These are phyloP conservation scores for Coemansia sp. DNA, from an alignment of 192 early-diverging fungal genomes.

Conservation along the genomic window DNA sequence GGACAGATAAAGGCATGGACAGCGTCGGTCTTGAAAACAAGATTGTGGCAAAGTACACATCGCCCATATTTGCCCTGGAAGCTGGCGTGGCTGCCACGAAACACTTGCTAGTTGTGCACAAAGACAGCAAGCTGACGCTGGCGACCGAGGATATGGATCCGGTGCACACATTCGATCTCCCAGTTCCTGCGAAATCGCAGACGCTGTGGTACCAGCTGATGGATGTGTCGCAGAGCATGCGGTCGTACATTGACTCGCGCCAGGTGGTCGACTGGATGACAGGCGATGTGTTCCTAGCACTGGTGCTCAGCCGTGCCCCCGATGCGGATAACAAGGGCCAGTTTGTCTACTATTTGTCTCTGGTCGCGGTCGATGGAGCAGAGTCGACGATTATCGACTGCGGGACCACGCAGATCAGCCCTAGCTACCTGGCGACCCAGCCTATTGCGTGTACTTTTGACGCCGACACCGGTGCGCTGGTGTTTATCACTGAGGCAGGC, in stretches of 20 bases:
- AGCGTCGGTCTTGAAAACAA: conserved; percentile 47
- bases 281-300: conserved; percentile 26
- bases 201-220: conserved; percentile 45
- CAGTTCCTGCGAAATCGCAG: conserved; percentile 10
- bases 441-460: conserved; percentile 46
- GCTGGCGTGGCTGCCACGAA: conserved; percentile 25
- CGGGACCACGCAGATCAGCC: conserved; percentile 42
- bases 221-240: conserved; percentile 47
- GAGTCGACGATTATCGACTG: conserved; percentile 30
- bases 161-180: conserved; percentile 3
- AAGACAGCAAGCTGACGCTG: conserved; percentile 32
- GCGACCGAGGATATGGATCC: conserved; percentile 13
- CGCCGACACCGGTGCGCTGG: conserved; percentile 37
- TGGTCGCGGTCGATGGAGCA: conserved; percentile 26
- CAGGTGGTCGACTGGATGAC: conserved; percentile 46
- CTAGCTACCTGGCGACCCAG: conserved; percentile 22
- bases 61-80: conserved; percentile 31
- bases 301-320: conserved; percentile 14
- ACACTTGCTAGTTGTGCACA: conserved; percentile 34
- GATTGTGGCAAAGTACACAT: conserved; percentile 9
- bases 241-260: conserved; percentile 49
- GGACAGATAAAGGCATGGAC: conserved; percentile 44
- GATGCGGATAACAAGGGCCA: conserved; percentile 8
- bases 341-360: conserved; percentile 21
- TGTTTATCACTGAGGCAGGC: conserved; percentile 34